Evolutionary conservation across 306 rosid genomes (phyloP).

Genomic region (Quercus rubra): DNA sequence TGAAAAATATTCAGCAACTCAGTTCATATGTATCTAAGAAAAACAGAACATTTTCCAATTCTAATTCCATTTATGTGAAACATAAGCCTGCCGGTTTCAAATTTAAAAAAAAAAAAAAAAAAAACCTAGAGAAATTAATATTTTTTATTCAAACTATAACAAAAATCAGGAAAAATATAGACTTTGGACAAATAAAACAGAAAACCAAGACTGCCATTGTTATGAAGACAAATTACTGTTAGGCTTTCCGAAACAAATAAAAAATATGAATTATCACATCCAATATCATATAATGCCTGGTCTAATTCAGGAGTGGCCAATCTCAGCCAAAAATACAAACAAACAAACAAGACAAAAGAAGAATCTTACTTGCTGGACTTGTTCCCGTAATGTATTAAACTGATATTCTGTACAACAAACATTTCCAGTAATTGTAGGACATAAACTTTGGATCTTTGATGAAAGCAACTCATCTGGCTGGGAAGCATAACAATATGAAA

Average conservation of each 20-base stretch:
- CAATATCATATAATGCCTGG: neutral
- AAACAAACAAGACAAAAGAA: neutral
- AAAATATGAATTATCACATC: neutral
- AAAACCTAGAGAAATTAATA: neutral
- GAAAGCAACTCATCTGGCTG: conserved; percentile 95
- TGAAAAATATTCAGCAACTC: neutral
- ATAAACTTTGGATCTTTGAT: conserved; percentile 90
- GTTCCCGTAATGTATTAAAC: conserved; percentile 75
- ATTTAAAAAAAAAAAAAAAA: neutral
- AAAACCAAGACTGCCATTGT: neutral
- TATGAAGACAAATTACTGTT: neutral
- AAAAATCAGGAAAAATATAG: neutral
- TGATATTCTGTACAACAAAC: conserved; percentile 91
- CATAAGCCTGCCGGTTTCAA: neutral
- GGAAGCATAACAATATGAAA: conserved; percentile 26
- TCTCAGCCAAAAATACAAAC: neutral
- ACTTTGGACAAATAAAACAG: neutral
- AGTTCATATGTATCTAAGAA: neutral
- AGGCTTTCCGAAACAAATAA: neutral
- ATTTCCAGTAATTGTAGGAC: conserved; percentile 92
- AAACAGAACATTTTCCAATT: neutral
- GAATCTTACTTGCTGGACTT: conserved; percentile 80
- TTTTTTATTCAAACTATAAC: neutral
- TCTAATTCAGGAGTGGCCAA: neutral
- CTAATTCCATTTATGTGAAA: neutral